Percentiles rank a stretch among this genome's conserved stretches.
phyloP scores from a whole-genome alignment of 768 basidiomycete genomes.

The Panellus pusillus region DNA sequence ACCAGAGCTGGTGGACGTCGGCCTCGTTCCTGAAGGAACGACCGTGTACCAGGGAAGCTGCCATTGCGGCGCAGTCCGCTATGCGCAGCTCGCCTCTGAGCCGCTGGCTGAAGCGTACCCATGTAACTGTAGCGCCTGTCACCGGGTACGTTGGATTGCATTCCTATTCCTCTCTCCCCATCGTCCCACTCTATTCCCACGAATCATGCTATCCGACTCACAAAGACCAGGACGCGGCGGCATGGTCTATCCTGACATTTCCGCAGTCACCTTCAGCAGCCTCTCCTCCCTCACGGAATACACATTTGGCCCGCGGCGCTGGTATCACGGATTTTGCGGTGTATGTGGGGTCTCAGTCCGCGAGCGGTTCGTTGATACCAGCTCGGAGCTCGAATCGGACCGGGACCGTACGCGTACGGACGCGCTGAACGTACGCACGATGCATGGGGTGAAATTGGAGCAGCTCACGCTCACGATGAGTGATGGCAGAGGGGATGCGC shows the following conservation, averaged over 20 bases:
- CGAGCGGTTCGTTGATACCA: not conserved
- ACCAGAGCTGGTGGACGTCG: not conserved
- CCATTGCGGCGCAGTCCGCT: constrained; percentile 13
- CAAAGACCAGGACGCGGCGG: not conserved
- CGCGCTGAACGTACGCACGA: constrained; percentile 2
- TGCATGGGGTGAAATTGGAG: not conserved
- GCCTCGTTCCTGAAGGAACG: not conserved
- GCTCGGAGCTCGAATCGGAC: not conserved
- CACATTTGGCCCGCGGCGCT: not conserved
- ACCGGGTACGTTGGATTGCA: not conserved
- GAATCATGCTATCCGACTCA: not conserved
- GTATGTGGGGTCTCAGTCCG: not conserved
- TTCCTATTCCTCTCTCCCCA: not conserved
- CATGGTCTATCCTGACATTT: not conserved
- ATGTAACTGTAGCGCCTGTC: not conserved
- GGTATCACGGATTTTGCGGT: not conserved
- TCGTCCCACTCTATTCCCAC: not conserved
- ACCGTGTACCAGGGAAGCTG: constrained; percentile 11
- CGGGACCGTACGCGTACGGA: no score
- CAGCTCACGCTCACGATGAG: not conserved
- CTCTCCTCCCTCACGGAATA: not conserved
- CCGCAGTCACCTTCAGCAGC: not conserved
- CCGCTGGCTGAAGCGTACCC: not conserved
- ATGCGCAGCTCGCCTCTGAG: no score
- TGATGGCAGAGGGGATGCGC: not conserved